These are phyloP conservation scores for Begonia loranthoides DNA, from an alignment of 306 rosid species.

Conservation along the genomic window DNA sequence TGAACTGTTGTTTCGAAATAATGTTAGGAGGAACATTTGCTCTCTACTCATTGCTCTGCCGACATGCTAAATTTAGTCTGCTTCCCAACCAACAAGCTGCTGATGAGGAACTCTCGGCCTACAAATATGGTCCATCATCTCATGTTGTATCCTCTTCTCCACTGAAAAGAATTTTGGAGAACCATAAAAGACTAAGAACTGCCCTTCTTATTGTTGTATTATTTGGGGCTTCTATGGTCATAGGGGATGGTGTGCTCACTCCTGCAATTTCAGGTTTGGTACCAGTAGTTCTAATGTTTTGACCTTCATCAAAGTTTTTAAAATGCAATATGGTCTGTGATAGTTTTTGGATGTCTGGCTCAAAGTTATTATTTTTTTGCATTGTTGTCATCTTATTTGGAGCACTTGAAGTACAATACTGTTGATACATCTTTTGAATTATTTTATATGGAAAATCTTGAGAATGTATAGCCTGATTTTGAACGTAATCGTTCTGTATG, in stretches of 20 bases:
- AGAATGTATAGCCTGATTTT: too few species aligned
- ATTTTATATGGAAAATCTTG: too few species aligned
- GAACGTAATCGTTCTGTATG: too few species aligned
- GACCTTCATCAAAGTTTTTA: too few species aligned
- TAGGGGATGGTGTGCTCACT: slow-evolving; percentile 84
- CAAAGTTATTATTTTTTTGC: not conserved
- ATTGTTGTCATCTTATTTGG: not conserved
- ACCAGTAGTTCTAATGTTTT: slow-evolving; percentile 1
- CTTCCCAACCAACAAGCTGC: slow-evolving; percentile 92
- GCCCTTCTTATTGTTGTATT: slow-evolving; percentile 60
- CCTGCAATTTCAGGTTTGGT: slow-evolving; percentile 79
- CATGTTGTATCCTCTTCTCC: slow-evolving; percentile 33
- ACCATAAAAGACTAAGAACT: slow-evolving; percentile 55
- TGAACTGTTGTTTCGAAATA: slow-evolving; percentile 9
- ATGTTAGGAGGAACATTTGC: slow-evolving; percentile 78
- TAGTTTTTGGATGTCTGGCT: too few species aligned
- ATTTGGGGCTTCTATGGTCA: slow-evolving; percentile 82
- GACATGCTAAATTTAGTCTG: slow-evolving; percentile 73
- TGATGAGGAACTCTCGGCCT: slow-evolving; percentile 73
- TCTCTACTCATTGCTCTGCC: slow-evolving; percentile 72
- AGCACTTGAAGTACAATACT: not conserved
- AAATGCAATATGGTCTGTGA: too few species aligned
- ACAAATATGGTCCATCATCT: slow-evolving; percentile 70
- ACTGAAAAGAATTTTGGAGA: slow-evolving; percentile 62
- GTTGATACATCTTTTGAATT: too few species aligned